phyloP scores from a whole-genome alignment of 305 asterid species.

The Salvia sclarea region DNA sequence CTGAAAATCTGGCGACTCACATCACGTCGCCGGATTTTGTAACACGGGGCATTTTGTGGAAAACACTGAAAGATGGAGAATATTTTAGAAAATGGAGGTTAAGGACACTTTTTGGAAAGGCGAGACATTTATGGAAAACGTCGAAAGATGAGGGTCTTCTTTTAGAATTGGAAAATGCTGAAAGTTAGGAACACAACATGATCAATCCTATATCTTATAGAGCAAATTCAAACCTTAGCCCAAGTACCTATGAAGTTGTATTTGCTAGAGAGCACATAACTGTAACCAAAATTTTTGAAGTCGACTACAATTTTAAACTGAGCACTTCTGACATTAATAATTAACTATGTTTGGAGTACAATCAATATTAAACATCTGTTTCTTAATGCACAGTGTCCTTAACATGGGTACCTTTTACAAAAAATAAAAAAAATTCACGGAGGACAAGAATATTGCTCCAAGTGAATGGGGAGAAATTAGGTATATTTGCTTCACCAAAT shows the following conservation, averaged over 20 bases:
- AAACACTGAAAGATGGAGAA: too few relatives aligned
- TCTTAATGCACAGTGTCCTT: constrained; percentile 1
- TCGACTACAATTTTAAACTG: not conserved
- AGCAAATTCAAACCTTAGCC: constrained; percentile 16
- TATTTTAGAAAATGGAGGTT: too few relatives aligned
- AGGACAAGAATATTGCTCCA: constrained; percentile 13
- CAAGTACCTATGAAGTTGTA: constrained; percentile 1
- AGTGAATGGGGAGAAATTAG: not conserved
- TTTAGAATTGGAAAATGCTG: too few relatives aligned
- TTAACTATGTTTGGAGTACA: not conserved
- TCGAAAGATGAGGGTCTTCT: too few relatives aligned
- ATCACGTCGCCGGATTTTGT: too few relatives aligned
- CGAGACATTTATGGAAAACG: too few relatives aligned
- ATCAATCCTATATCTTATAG: constrained; percentile 10
- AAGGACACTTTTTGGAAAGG: too few relatives aligned
- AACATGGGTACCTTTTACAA: constrained; percentile 13
- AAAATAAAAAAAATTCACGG: not conserved
- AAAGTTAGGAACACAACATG: too few relatives aligned
- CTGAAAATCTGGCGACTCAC: too few relatives aligned
- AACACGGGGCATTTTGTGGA: too few relatives aligned
- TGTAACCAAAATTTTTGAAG: not conserved
- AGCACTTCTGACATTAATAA: not conserved
- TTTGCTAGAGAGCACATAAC: constrained; percentile 6
- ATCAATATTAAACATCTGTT: constrained; percentile 4
- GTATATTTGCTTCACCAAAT: constrained; percentile 9